These are phyloP conservation scores for Salix brachista DNA, from an alignment of 345 rosid genomes.

Conservation along the genomic window DNA sequence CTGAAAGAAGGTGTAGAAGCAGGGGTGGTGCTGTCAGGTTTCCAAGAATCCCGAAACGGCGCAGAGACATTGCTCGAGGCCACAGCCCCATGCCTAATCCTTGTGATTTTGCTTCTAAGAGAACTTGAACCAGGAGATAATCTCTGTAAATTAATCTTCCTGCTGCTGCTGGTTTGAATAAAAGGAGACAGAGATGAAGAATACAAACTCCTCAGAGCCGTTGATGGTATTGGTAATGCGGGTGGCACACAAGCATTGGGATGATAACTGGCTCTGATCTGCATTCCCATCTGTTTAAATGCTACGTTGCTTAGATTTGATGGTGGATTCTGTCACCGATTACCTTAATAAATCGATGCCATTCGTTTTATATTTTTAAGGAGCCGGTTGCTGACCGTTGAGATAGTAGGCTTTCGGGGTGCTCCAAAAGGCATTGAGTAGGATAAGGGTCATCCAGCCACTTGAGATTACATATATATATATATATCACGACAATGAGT, in stretches of 20 bases:
- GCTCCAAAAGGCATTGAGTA: background rate
- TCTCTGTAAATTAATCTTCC: background rate
- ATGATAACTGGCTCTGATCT: background rate
- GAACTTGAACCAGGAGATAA: background rate
- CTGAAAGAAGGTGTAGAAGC: slow-evolving; percentile 52
- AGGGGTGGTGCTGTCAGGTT: slow-evolving; percentile 43
- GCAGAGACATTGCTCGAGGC: slow-evolving; percentile 42
- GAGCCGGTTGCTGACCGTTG: background rate
- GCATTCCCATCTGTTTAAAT: background rate
- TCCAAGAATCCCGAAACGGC: slow-evolving; percentile 69
- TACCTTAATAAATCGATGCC: background rate
- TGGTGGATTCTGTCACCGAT: background rate
- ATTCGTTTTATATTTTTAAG: background rate
- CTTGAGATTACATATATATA: too few species aligned
- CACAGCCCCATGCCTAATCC: slow-evolving; percentile 2
- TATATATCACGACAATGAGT: too few species aligned
- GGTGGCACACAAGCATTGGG: background rate
- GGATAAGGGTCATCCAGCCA: too few species aligned
- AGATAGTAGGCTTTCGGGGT: background rate
- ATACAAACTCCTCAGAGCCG: background rate
- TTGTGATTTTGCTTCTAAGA: background rate
- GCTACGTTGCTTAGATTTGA: background rate
- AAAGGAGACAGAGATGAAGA: background rate
- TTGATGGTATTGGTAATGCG: background rate
- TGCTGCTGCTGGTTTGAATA: background rate